Conservation (phyloP, 108 stramenopile genomes). For the Cyclotella choctawhatcheeana region DNA sequence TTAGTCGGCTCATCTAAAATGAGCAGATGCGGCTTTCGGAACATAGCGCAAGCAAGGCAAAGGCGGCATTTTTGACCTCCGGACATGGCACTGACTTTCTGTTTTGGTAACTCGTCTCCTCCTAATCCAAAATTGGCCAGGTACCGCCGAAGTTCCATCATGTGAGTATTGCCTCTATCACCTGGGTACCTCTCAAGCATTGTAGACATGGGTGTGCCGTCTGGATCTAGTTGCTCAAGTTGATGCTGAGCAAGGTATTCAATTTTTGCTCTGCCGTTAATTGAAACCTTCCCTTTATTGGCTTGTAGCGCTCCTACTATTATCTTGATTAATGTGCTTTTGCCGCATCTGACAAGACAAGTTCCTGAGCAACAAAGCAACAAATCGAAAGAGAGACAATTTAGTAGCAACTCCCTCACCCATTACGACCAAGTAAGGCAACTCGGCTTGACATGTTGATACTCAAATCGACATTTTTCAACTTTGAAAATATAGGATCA, state of each 20-base stretch:
- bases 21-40: conserved; percentile 70
- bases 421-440: conserved; percentile 68
- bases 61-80: conserved; percentile 94
- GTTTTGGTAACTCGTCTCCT: conserved; percentile 69
- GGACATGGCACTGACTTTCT: conserved; percentile 81
- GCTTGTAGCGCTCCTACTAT: conserved; percentile 85
- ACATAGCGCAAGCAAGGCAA: conserved; percentile 70
- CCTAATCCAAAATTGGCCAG: conserved; percentile 81
- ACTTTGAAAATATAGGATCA: too few species aligned
- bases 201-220: conserved; percentile 72
- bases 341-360: conserved; percentile 44
- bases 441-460: conserved; percentile 57
- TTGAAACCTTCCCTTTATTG: conserved; percentile 67
- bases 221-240: conserved; percentile 90
- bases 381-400: not conserved
- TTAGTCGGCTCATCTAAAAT: conserved; percentile 49
- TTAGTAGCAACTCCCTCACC: conserved; percentile 51
- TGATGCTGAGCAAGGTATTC: conserved; percentile 95
- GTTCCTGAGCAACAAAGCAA: not conserved
- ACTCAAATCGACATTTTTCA: conserved; percentile 64
- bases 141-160: conserved; percentile 68
- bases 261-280: conserved; percentile 81
- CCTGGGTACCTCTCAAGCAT: conserved; percentile 87
- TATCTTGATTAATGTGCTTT: conserved; percentile 86
- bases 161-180: conserved; percentile 65